Conservation (phyloP, 2,329 filamentous ascomycete genomes). For the Pestalotiopsis fici region DNA sequence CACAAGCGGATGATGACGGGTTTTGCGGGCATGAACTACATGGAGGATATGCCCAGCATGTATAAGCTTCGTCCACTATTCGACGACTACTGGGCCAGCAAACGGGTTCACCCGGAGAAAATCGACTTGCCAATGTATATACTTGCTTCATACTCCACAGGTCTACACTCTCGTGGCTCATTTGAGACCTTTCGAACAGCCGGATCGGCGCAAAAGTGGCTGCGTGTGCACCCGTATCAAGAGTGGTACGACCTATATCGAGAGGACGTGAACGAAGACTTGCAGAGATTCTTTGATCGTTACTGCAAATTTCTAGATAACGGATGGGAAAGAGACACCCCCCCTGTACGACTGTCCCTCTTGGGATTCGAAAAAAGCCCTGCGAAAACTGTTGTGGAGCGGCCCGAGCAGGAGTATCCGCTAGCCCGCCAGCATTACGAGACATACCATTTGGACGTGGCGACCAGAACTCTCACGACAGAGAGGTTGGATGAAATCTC, state of each 20-base stretch:
- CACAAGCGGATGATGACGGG: not conserved
- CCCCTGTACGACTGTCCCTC: not conserved
- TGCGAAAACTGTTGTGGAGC: not conserved
- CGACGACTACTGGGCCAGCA: not conserved
- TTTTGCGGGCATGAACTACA: not conserved
- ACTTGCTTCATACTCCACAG: not conserved
- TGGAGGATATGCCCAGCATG: no score
- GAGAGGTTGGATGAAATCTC: no score
- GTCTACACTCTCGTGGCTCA: not conserved
- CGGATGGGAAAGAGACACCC: not conserved
- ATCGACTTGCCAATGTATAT: not conserved
- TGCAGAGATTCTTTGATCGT: not conserved
- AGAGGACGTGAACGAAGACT: not conserved
- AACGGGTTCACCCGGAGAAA: not conserved
- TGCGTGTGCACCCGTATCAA: not conserved
- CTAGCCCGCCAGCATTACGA: not conserved
- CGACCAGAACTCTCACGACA: no score
- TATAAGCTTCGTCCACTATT: not conserved
- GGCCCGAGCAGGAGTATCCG: not conserved
- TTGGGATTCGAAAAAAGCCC: not conserved
- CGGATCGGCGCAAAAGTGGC: not conserved
- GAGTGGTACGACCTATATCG: not conserved
- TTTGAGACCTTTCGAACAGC: not conserved
- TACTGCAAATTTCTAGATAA: not conserved
- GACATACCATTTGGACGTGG: not conserved